Conservation (phyloP, 2,329 filamentous ascomycete genomes). For the Leptographium lundbergii region DNA sequence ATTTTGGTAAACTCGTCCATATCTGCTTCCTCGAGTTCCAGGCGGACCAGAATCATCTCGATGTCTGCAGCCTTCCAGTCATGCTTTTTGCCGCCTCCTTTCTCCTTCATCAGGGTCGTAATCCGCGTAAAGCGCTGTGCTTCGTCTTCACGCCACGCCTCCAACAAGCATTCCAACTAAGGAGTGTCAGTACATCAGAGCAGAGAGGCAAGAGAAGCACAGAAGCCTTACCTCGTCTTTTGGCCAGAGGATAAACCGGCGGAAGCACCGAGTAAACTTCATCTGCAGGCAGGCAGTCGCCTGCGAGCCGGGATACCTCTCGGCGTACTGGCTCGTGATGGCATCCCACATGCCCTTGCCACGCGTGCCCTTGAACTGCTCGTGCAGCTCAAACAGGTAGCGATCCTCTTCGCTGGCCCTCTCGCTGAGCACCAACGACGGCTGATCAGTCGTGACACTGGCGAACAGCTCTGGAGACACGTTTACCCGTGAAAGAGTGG, state of each 20-base stretch:
- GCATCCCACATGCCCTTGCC: constrained; percentile 47
- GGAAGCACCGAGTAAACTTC: constrained; percentile 38
- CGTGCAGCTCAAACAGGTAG: constrained; percentile 36
- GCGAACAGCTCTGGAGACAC: background rate
- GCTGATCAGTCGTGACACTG: background rate
- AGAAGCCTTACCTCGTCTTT: constrained; percentile 32
- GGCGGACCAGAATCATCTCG: constrained; percentile 34
- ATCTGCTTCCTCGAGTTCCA: constrained; percentile 33
- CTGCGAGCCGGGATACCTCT: constrained; percentile 16
- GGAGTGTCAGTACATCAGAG: background rate
- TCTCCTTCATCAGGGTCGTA: constrained; percentile 31
- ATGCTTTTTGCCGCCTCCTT: constrained; percentile 36
- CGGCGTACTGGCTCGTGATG: constrained; percentile 31
- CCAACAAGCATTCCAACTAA: constrained; percentile 18
- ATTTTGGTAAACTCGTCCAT: constrained; percentile 26
- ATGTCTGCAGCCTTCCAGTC: constrained; percentile 37
- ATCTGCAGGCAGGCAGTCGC: constrained; percentile 39
- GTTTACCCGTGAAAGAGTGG: background rate
- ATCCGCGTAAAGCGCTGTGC: constrained; percentile 29
- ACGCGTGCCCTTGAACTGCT: constrained; percentile 30
- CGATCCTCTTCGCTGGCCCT: constrained; percentile 34
- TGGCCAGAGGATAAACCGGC: constrained; percentile 36
- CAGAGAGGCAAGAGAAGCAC: background rate
- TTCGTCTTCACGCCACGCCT: constrained; percentile 29
- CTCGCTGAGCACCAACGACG: constrained; percentile 21